A percentile compares a stretch with the other conserved stretches of the same genome.
Conservation (phyloP, 805 yeast genomes). For the Jamesozyma piceae region DNA sequence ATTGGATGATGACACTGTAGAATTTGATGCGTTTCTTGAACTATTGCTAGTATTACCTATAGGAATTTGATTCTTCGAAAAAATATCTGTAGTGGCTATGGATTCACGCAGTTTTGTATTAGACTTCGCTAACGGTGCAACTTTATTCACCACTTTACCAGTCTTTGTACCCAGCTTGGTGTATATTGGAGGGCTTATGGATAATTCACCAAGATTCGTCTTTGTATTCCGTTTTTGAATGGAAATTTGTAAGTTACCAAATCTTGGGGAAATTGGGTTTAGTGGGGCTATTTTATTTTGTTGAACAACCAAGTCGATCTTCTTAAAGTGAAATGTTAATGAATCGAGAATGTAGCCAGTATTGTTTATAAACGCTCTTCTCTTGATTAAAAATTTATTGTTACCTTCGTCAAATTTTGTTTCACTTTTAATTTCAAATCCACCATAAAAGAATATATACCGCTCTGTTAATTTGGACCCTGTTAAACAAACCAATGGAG, state of each 20-base stretch:
- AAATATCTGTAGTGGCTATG: neutral
- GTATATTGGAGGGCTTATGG: too few species aligned
- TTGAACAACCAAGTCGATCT: conserved; percentile 33
- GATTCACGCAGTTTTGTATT: neutral
- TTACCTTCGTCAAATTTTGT: conserved; percentile 16
- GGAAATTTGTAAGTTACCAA: conserved; percentile 34
- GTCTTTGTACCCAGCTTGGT: too few species aligned
- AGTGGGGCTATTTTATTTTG: too few species aligned
- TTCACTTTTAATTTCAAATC: conserved; percentile 41
- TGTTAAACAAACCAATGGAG: conserved; percentile 40
- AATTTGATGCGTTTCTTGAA: neutral
- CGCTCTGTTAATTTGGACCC: conserved; percentile 42
- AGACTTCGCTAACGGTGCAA: neutral
- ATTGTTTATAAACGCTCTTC: conserved; percentile 39
- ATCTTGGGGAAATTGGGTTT: conserved; percentile 19
- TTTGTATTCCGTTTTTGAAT: neutral
- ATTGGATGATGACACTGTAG: neutral
- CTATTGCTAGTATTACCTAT: neutral
- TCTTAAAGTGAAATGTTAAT: conserved; percentile 40
- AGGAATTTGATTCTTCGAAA: neutral
- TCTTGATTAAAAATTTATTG: conserved; percentile 33
- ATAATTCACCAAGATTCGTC: neutral
- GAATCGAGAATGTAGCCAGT: conserved; percentile 53
- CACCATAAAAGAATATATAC: conserved; percentile 61
- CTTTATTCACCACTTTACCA: too few species aligned